Conservation (phyloP, 345 rosid genomes). For the Eucalyptus dawsonii region DNA sequence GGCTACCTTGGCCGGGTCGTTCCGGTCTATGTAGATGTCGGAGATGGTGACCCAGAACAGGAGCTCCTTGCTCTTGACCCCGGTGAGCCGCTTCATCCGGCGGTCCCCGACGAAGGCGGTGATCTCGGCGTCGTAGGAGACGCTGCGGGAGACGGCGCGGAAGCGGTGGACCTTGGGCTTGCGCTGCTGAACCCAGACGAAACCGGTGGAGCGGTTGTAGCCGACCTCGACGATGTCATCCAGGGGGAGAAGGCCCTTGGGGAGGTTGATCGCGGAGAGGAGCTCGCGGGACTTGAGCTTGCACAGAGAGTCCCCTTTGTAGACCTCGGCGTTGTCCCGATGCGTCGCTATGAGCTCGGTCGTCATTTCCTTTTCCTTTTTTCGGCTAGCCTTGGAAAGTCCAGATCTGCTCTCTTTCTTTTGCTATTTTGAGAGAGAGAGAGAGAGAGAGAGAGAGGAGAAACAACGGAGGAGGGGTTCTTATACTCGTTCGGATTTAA, state of each 20-base stretch:
- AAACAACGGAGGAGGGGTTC: neutral
- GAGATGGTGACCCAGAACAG: constrained; percentile 9
- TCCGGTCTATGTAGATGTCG: neutral
- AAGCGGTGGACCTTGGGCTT: constrained; percentile 9
- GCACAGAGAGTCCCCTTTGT: constrained; percentile 19
- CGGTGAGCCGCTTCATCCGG: constrained; percentile 4
- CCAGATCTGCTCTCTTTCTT: neutral
- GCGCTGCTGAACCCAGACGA: constrained; percentile 15
- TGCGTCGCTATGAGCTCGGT: neutral
- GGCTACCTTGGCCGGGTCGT: constrained; percentile 2
- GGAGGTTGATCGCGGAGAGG: constrained; percentile 5
- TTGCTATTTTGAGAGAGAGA: neutral
- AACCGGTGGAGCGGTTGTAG: constrained; percentile 5
- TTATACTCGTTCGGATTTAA: neutral
- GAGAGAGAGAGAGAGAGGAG: neutral
- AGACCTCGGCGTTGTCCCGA: constrained; percentile 14
- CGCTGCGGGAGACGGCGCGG: constrained; percentile 1
- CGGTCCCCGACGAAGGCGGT: constrained; percentile 11
- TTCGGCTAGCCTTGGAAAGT: neutral
- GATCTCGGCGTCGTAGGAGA: constrained; percentile 8
- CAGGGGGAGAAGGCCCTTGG: constrained; percentile 17
- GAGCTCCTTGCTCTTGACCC: constrained; percentile 11
- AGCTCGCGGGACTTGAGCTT: constrained; percentile 8
- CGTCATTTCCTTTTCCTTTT: neutral
- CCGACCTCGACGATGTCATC: constrained; percentile 14